A percentile compares a stretch with the other conserved stretches of the same genome.
Evolutionary conservation across 225 moss, liverwort and hornwort genomes (phyloP).

Genomic region (Asterella californica): DNA sequence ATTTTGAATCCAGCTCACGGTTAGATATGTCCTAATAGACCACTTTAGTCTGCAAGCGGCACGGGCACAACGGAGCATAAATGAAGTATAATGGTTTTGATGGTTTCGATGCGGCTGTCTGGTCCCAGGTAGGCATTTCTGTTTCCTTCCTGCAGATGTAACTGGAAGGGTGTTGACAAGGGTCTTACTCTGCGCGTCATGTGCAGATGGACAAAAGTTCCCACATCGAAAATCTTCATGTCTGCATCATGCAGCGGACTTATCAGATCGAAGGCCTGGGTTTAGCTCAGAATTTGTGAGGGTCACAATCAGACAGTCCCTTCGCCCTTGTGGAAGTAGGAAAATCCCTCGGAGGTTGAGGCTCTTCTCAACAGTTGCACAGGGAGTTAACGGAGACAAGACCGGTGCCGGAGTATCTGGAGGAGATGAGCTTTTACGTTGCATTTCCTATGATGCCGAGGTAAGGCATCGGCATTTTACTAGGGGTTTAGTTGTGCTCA

Average conservation of each 20-base stretch:
- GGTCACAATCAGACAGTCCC: constrained; percentile 5
- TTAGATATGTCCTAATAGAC: too few relatives aligned
- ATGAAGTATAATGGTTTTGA: too few relatives aligned
- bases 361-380: constrained; percentile 14
- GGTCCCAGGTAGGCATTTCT: too few relatives aligned
- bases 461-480: constrained; percentile 7
- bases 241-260: neutral
- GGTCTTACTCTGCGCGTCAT: neutral
- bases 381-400: constrained; percentile 18
- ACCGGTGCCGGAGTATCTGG: neutral
- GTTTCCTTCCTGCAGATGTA: neutral
- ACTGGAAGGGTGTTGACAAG: neutral
- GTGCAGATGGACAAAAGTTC: constrained; percentile 20
- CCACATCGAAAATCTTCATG: constrained; percentile 7
- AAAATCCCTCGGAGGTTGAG: constrained; percentile 13
- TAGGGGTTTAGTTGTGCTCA: neutral
- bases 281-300: constrained; percentile 8
- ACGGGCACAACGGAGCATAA: too few relatives aligned
- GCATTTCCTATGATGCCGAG: constrained; percentile 47
- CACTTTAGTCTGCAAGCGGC: too few relatives aligned
- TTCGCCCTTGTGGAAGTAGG: neutral
- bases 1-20: too few relatives aligned
- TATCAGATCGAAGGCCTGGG: neutral
- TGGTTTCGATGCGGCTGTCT: too few relatives aligned
- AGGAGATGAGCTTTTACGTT: constrained; percentile 39